Base-by-base conservation (phyloP, 352 stramenopile genomes). In the Globisporangium okanoganense region DNA sequence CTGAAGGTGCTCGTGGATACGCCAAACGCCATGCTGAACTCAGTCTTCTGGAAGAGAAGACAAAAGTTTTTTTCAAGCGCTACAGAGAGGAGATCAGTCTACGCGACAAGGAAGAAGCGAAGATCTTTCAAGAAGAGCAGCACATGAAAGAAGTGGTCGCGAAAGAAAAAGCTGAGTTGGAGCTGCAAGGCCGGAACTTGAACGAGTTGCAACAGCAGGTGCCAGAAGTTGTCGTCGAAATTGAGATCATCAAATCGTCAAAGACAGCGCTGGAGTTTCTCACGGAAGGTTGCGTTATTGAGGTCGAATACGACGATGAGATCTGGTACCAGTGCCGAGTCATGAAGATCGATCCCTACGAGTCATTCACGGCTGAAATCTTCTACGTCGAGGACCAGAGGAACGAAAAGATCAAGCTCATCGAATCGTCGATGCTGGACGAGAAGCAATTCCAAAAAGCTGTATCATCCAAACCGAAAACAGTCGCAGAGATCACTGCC, bases 181-280 rank as follows among this genome's bases (percentile, higher is more conserved):
- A 61, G 35, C 38, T 16, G 0, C 79, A 88, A 64, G 82, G 76
- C 0, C 57, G 40, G 3, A 55, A 71, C 12, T 52, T 90, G n/a
- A 75, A 86, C 16, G 43, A 76, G 29, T 45, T 90, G 9, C 82
- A 92, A 58, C 82, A 92, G 20, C 78, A 90, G 50, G 72, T 83
- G 2, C 82, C 82, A 0, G 82, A 91, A 24, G 50, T 58, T 8
- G 70, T 91, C 0, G 76, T 81, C 0, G 78, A 89, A 9, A 50
- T 91, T 1, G 48, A 77, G 20, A 55, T 90, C 12, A 56, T 80
- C 10, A 66, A 63, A 6, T 79, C 78, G 0, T 67, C 43, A 0
- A 92, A 91, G 58, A 78, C 75, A 7, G 61, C 85, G 3, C 71
- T 94, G n/a, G 84, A 89, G 53, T 91, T 92, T 63, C 54, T 94